Percentiles rank a stretch among this genome's conserved stretches.
Evolutionary conservation across 2,329 filamentous ascomycete genomes (phyloP).

Genomic region (Alternaria ethzedia): DNA sequence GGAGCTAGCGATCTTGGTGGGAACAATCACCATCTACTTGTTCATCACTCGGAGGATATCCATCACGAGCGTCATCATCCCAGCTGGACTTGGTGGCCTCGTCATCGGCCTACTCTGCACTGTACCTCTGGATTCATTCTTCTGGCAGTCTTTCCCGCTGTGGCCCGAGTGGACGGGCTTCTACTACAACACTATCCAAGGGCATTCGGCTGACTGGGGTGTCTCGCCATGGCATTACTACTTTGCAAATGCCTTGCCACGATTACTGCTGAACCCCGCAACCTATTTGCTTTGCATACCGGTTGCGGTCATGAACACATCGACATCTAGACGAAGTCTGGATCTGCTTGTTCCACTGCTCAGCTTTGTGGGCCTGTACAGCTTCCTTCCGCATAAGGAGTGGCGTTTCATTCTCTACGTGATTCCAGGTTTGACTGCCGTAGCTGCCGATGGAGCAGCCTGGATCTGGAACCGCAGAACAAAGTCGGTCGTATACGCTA

Average conservation of each 20-base stretch:
- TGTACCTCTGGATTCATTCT: conserved; percentile 83
- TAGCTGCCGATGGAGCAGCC: conserved; percentile 75
- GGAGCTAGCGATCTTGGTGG: conserved; percentile 83
- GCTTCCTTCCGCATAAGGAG: conserved; percentile 92
- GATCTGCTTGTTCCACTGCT: conserved; percentile 69
- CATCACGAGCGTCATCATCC: conserved; percentile 64
- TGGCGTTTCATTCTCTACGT: conserved; percentile 93
- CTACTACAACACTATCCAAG: conserved; percentile 86
- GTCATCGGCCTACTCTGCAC: conserved; percentile 72
- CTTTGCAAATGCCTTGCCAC: conserved; percentile 79
- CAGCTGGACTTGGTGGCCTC: conserved; percentile 70
- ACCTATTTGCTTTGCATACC: conserved; percentile 61
- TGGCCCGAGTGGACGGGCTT: conserved; percentile 94
- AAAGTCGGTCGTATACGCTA: conserved; percentile 64
- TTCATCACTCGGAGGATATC: conserved; percentile 63
- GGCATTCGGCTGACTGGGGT: conserved; percentile 86
- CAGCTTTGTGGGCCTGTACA: conserved; percentile 80
- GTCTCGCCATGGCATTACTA: conserved; percentile 87
- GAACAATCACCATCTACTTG: conserved; percentile 69
- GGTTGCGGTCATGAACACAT: conserved; percentile 57
- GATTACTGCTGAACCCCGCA: conserved; percentile 82
- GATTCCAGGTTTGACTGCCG: conserved; percentile 79
- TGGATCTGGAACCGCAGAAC: conserved; percentile 64
- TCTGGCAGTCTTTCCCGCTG: conserved; percentile 78
- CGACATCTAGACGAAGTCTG: conserved; percentile 52